phyloP scores from a whole-genome alignment of 23 red algal genomes.

The Gracilaria vermiculophylla region DNA sequence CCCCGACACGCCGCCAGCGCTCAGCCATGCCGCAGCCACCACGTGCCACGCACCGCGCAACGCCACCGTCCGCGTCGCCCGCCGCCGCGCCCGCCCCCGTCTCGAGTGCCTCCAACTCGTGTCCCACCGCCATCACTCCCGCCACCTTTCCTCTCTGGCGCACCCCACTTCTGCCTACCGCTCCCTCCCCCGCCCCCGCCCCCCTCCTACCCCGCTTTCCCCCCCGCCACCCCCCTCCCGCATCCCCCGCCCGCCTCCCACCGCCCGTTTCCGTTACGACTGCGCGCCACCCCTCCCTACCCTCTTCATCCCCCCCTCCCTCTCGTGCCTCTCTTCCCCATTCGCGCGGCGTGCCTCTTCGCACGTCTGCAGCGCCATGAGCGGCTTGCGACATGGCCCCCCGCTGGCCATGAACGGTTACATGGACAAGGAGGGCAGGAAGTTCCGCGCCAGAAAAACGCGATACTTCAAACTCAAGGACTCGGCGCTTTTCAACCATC shows the following conservation, averaged over 20 bases:
- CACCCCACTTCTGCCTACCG: neutral
- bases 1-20: neutral
- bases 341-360: neutral
- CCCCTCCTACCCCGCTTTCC: neutral
- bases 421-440: constrained; percentile 78
- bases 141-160: neutral
- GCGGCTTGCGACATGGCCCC: constrained; percentile 60
- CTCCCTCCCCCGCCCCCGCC: neutral
- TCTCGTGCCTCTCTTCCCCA: neutral
- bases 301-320: neutral
- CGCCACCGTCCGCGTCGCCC: neutral
- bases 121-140: neutral
- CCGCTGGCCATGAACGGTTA: constrained; percentile 77
- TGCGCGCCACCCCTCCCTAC: neutral
- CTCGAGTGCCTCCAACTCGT: neutral
- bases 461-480: constrained; percentile 78
- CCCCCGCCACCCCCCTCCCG: neutral
- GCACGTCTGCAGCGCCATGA: constrained; percentile 18
- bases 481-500: constrained; percentile 74
- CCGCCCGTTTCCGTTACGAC: neutral
- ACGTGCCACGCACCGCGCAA: neutral
- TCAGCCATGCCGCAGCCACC: constrained; percentile 15
- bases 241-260: neutral
- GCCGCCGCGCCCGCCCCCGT: neutral
- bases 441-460: constrained; percentile 63